Percentiles rank a stretch among this genome's conserved stretches.
phyloP scores from a whole-genome alignment of 257 asterid genomes.

The Perilla frutescens region DNA sequence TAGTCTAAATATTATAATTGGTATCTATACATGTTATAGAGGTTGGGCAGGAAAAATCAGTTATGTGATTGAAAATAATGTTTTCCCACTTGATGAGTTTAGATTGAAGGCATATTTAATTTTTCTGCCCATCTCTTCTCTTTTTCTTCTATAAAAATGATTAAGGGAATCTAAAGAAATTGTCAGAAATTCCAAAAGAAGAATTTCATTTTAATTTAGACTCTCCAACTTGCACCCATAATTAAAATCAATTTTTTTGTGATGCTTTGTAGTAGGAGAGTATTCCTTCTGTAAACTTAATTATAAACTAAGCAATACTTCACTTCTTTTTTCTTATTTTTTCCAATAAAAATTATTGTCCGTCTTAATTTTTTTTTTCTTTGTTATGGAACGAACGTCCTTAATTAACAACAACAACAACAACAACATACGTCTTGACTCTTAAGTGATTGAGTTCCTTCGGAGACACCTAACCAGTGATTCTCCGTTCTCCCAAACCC shows the following conservation, averaged over 20 bases:
- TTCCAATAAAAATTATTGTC: neutral
- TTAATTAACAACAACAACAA: too few species aligned
- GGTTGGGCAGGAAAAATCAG: neutral
- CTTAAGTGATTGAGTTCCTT: too few species aligned
- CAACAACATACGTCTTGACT: too few species aligned
- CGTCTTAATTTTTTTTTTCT: too few species aligned
- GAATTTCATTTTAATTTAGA: conserved; percentile 23
- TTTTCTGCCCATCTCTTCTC: neutral
- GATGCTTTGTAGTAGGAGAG: conserved; percentile 16
- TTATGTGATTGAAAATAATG: neutral
- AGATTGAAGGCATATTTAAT: neutral
- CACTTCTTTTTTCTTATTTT: neutral
- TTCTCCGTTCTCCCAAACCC: too few species aligned
- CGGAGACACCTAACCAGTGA: too few species aligned
- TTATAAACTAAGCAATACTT: neutral
- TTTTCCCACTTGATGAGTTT: conserved; percentile 18
- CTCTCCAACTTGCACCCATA: conserved; percentile 21
- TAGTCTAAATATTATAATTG: too few species aligned
- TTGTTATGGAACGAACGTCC: too few species aligned
- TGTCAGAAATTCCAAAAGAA: neutral
- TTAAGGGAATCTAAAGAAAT: conserved; percentile 7
- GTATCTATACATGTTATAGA: too few species aligned
- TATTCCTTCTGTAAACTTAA: conserved; percentile 28
- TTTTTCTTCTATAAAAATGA: neutral
- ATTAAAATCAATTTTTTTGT: neutral